Evolutionary conservation across 2,329 filamentous ascomycete species (phyloP).

Genomic region (Botrytis elliptica): DNA sequence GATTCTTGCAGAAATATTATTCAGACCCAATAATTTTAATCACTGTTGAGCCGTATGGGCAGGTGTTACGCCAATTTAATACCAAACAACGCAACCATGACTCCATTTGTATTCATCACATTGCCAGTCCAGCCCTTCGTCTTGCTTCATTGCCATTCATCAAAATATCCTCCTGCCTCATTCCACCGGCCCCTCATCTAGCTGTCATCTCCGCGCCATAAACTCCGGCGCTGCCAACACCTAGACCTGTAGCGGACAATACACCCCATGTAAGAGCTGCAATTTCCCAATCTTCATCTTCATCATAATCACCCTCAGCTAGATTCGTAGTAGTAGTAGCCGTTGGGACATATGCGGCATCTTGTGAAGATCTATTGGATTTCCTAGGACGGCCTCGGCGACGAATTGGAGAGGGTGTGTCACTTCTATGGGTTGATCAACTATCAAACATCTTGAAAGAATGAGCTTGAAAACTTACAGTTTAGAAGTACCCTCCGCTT

Average conservation of each 20-base stretch:
- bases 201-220: slow-evolving; percentile 45
- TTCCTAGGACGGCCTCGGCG: slow-evolving; percentile 20
- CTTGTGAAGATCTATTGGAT: slow-evolving; percentile 30
- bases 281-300: slow-evolving; percentile 48
- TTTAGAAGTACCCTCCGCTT: background rate
- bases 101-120: background rate
- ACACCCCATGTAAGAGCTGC: slow-evolving; percentile 49
- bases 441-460: background rate
- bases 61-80: background rate
- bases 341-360: slow-evolving; percentile 41
- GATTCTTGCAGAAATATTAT: too few relatives aligned
- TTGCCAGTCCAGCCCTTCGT: background rate
- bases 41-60: too few relatives aligned
- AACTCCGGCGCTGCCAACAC: slow-evolving; percentile 47
- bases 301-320: slow-evolving; percentile 44
- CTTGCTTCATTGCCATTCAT: background rate
- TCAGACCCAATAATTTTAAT: background rate
- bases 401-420: slow-evolving; percentile 19
- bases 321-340: slow-evolving; percentile 34
- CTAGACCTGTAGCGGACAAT: slow-evolving; percentile 46
- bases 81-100: background rate
- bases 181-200: slow-evolving; percentile 11
- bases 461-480: background rate
- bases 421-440: background rate
- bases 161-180: background rate